Evolutionary conservation across 306 rosid species (phyloP), one percentile per base, ranked within the genome.

Genomic region (Senna tora): DNA sequence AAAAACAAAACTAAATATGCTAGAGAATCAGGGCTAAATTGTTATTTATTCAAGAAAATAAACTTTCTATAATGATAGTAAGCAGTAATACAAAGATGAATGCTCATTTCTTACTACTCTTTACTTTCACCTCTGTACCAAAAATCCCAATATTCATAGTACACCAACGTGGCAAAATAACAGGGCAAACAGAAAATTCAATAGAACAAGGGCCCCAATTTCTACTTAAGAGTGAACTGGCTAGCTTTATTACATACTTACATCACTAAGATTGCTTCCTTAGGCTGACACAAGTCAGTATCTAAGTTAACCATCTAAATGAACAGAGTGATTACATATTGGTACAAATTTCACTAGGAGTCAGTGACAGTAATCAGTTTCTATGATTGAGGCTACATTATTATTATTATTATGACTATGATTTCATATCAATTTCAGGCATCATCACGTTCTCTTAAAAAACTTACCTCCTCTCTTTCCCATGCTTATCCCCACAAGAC

Each of bases 401-500:
- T 59, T 59, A 59, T 16, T 59, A 4, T 34, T 16, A 16, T 59
- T 41, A 10, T 39, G 65, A 57, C 69, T 78, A 79, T 73, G 83
- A 53, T 49, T 75, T 59, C 75, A 67, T 32, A 63, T 74, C 50
- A 74, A 76, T 63, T 82, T 74, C 67, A 70, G 60, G 67, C 76
- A 80, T 66, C 86, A 74, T 46, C 69, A 77, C 55, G 65, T 34
- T 59, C 88, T 86, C 84, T 79, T 88, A 83, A 90, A 88, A 74
- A 92, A 90, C 67, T 75, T 85, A 55, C 91, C 83, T 28, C 98
- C 96, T 83, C 74, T 92, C 88, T 88, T 92, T 51, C 95, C 98
- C 65, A 90, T 79, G 87, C 63, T 66, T 32, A 81, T 70, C 21
- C 87, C 92, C n/a, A 41, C 59, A 52, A 79, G 79, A 67, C 81